These are phyloP conservation scores for Otatea glauca DNA, from an alignment of 176 grass and related monocot genomes.

Conservation along the genomic window DNA sequence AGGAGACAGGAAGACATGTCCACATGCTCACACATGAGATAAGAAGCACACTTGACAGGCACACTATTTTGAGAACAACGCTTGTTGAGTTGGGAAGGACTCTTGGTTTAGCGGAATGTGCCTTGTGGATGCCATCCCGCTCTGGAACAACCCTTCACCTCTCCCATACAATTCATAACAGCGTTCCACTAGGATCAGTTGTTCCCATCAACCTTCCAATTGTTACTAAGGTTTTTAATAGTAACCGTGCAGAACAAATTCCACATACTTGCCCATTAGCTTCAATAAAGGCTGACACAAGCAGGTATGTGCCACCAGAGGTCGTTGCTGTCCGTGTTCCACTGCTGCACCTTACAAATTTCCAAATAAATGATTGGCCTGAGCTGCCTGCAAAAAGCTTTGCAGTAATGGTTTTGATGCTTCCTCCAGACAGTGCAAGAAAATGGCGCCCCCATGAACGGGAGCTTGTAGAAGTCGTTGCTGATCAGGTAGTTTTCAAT, in stretches of 20 bases:
- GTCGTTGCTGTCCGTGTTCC: slow-evolving; percentile 82
- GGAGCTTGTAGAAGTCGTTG: slow-evolving; percentile 88
- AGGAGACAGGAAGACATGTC: slow-evolving; percentile 84
- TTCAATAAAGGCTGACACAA: slow-evolving; percentile 46
- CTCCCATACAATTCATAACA: slow-evolving; percentile 67
- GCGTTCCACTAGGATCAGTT: slow-evolving; percentile 40
- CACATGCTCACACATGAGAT: slow-evolving; percentile 95
- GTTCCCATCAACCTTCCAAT: slow-evolving; percentile 63
- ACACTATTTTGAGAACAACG: slow-evolving; percentile 85
- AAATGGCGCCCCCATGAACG: slow-evolving; percentile 80
- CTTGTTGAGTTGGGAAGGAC: slow-evolving; percentile 78
- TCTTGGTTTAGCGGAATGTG: slow-evolving; percentile 75
- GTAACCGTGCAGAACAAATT: slow-evolving; percentile 58
- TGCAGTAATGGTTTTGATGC: slow-evolving; percentile 86
- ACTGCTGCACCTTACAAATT: slow-evolving; percentile 80
- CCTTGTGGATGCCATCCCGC: slow-evolving; percentile 80
- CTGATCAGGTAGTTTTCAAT: slow-evolving; percentile 73
- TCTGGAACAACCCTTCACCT: slow-evolving; percentile 65
- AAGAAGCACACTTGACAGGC: slow-evolving; percentile 83
- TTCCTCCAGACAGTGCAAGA: slow-evolving; percentile 79
- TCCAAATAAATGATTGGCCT: slow-evolving; percentile 80
- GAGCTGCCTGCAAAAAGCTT: slow-evolving; percentile 77
- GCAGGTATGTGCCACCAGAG: slow-evolving; percentile 70
- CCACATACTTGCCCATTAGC: slow-evolving; percentile 61
- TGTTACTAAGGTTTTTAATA: slow-evolving; percentile 62